Evolutionary conservation across 306 rosid genomes (phyloP).

Genomic region (Arachis hypogaea): DNA sequence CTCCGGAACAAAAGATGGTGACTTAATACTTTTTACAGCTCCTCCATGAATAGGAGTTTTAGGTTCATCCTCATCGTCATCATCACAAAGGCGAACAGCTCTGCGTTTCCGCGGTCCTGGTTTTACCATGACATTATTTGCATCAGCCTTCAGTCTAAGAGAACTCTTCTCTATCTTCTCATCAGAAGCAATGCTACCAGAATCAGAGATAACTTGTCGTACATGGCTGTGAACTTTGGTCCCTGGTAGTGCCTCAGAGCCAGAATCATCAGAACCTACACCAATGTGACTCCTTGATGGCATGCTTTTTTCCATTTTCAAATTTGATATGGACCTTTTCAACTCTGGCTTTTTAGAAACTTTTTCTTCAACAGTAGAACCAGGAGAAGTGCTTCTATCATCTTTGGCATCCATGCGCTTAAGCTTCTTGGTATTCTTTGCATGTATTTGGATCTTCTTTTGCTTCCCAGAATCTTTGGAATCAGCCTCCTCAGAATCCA

Average conservation of each 20-base stretch:
- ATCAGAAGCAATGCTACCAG: slow-evolving; percentile 52
- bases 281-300: slow-evolving; percentile 48
- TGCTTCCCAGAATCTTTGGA: slow-evolving; percentile 45
- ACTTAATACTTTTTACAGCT: slow-evolving; percentile 57
- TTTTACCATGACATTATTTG: slow-evolving; percentile 44
- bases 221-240: slow-evolving; percentile 58
- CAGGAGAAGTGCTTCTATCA: slow-evolving; percentile 50
- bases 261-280: slow-evolving; percentile 49
- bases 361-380: slow-evolving; percentile 53
- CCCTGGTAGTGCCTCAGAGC: slow-evolving; percentile 54
- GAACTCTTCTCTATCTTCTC: slow-evolving; percentile 52
- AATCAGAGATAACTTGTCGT: slow-evolving; percentile 57
- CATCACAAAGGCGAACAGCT: slow-evolving; percentile 83
- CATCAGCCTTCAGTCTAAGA: slow-evolving; percentile 47
- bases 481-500: slow-evolving; percentile 47
- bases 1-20: slow-evolving; percentile 52
- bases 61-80: slow-evolving; percentile 69
- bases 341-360: slow-evolving; percentile 51
- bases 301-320: slow-evolving; percentile 60
- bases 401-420: slow-evolving; percentile 57
- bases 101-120: slow-evolving; percentile 66
- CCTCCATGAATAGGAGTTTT: slow-evolving; percentile 97
- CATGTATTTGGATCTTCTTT: slow-evolving; percentile 56
- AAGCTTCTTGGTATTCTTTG: slow-evolving; percentile 64
- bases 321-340: slow-evolving; percentile 52